Conservation (phyloP, 345 rosid species). For the Mercurialis annua region DNA sequence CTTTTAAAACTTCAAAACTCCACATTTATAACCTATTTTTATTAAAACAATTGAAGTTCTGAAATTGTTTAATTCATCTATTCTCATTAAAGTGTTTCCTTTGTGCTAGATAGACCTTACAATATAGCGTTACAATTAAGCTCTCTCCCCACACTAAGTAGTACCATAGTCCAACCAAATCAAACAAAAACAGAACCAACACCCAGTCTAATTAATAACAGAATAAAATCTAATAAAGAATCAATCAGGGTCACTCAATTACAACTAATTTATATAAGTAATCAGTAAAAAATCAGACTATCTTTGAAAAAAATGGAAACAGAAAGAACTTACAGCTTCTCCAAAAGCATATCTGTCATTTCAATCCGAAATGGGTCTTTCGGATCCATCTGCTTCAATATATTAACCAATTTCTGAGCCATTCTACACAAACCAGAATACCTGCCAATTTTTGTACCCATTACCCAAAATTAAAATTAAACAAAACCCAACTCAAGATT, state of each 20-base stretch:
- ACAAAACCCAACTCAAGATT: conserved; percentile 3
- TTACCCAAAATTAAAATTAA: not conserved
- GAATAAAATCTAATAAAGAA: not conserved
- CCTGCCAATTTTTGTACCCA: conserved; percentile 29
- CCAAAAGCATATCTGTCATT: conserved; percentile 78
- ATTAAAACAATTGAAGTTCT: too few relatives aligned
- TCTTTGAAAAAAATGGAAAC: not conserved
- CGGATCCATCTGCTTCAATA: conserved; percentile 82
- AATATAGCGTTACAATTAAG: not conserved
- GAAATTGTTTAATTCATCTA: too few relatives aligned
- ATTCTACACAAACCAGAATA: conserved; percentile 71
- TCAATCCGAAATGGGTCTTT: conserved; percentile 75
- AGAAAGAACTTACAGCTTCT: conserved; percentile 68
- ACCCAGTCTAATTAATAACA: not conserved
- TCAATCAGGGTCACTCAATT: not conserved
- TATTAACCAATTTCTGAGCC: conserved; percentile 78
- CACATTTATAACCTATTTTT: too few relatives aligned
- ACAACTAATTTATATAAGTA: not conserved
- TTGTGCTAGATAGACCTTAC: too few relatives aligned
- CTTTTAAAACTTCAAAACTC: too few relatives aligned
- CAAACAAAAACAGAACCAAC: not conserved
- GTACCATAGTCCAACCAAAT: not conserved
- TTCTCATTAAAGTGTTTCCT: too few relatives aligned
- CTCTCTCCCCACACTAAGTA: not conserved
- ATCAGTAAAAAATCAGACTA: not conserved